A percentile compares a stretch with the other conserved stretches of the same genome.
Evolutionary conservation across 495 filamentous ascomycete genomes (phyloP).

Genomic region (Apodospora peruviana): DNA sequence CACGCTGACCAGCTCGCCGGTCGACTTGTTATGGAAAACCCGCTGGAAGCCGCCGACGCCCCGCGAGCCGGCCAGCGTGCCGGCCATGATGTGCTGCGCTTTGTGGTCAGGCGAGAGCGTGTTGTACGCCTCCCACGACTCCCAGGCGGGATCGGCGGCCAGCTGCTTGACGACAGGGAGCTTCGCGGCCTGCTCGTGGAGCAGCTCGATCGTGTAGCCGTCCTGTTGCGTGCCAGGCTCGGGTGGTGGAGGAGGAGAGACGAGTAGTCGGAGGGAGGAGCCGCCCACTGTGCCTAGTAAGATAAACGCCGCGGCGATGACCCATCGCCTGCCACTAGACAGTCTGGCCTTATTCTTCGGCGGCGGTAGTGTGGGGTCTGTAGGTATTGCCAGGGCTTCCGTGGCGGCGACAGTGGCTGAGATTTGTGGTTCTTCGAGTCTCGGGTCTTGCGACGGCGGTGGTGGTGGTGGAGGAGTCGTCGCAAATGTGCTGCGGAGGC

Average conservation of each 20-base stretch:
- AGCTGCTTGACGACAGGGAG: conserved; percentile 52
- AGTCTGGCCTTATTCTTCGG: conserved; percentile 1
- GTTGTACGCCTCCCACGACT: conserved; percentile 53
- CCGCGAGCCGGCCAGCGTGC: conserved; percentile 33
- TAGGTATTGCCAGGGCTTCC: background rate
- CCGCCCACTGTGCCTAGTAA: conserved; percentile 31
- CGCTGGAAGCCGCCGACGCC: conserved; percentile 47
- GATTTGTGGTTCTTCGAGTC: background rate
- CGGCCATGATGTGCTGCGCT: conserved; percentile 36
- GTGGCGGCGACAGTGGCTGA: too few species aligned
- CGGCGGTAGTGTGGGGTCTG: background rate
- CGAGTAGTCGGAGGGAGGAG: conserved; percentile 23
- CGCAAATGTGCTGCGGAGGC: too few species aligned
- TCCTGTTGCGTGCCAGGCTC: conserved; percentile 29
- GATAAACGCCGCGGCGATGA: conserved; percentile 29
- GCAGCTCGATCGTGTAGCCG: conserved; percentile 17
- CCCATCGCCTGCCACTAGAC: conserved; percentile 7
- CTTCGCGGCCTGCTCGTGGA: conserved; percentile 28
- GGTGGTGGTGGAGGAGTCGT: background rate
- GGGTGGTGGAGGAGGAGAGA: conserved; percentile 32
- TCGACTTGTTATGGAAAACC: conserved; percentile 34
- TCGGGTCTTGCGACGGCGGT: background rate
- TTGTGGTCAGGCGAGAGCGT: conserved; percentile 34
- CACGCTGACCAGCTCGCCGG: conserved; percentile 42
- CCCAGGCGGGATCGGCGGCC: conserved; percentile 46